These are phyloP conservation scores for Fusarium sp. DNA, from an alignment of 2,329 filamentous ascomycete genomes.

Conservation along the genomic window DNA sequence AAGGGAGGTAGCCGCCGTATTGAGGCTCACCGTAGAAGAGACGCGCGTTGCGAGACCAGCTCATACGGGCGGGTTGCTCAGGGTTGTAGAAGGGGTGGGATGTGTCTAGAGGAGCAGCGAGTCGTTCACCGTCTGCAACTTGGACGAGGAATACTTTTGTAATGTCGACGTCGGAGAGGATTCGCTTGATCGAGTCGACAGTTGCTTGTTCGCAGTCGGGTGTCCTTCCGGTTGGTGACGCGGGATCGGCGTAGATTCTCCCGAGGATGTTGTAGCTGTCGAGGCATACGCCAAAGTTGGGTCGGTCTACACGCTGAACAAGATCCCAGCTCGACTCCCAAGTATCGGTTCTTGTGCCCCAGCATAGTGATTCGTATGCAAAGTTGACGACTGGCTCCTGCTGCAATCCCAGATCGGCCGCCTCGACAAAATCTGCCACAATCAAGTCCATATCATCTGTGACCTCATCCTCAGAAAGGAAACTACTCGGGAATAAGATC, in stretches of 20 bases:
- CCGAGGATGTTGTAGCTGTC: slow-evolving; percentile 85
- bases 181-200: slow-evolving; percentile 62
- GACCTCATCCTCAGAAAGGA: slow-evolving; percentile 63
- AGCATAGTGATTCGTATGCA: slow-evolving; percentile 79
- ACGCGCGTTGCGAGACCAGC: slow-evolving; percentile 80
- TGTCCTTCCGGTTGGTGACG: slow-evolving; percentile 62
- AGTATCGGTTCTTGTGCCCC: slow-evolving; percentile 75
- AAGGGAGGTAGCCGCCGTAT: slow-evolving; percentile 75
- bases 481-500: slow-evolving; percentile 80
- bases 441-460: slow-evolving; percentile 65
- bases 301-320: slow-evolving; percentile 71
- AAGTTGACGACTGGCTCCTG: slow-evolving; percentile 71
- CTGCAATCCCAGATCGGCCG: slow-evolving; percentile 74
- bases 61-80: slow-evolving; percentile 69
- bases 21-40: slow-evolving; percentile 67
- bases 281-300: slow-evolving; percentile 81
- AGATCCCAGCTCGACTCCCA: slow-evolving; percentile 81
- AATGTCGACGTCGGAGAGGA: slow-evolving; percentile 68
- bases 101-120: slow-evolving; percentile 69
- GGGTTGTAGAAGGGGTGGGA: slow-evolving; percentile 51
- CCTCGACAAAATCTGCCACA: slow-evolving; percentile 69
- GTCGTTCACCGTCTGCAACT: slow-evolving; percentile 77
- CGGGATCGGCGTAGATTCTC: slow-evolving; percentile 77
- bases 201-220: slow-evolving; percentile 67
- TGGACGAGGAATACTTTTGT: slow-evolving; percentile 81